Conservation (phyloP, 2,329 filamentous ascomycete species). For the Sordariomycetes sp. region DNA sequence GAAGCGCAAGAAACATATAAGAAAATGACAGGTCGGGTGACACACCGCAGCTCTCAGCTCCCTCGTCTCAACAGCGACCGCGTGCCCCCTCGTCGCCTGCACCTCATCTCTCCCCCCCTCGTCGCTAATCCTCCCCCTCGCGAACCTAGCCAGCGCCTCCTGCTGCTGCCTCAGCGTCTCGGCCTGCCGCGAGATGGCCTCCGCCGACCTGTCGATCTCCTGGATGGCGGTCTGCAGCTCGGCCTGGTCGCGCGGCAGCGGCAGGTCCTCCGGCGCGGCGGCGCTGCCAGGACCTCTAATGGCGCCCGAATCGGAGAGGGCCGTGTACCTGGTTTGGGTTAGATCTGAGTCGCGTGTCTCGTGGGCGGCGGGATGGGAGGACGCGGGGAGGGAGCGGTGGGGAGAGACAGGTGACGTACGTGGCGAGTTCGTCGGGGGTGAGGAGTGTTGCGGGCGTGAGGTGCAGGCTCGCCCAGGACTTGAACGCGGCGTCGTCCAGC, state of each 20-base stretch:
- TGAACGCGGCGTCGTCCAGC: conserved; percentile 18
- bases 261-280: conserved; percentile 28
- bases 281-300: conserved; percentile 30
- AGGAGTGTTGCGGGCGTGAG: conserved; percentile 40
- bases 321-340: conserved; percentile 30
- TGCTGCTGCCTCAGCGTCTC: conserved; percentile 51
- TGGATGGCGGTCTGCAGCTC: conserved; percentile 52
- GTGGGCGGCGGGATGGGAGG: neutral
- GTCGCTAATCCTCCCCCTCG: conserved; percentile 29
- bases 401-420: conserved; percentile 25
- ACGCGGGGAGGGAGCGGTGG: neutral
- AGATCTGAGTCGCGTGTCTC: neutral
- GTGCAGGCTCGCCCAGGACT: conserved; percentile 38
- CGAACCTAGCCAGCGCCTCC: conserved; percentile 44
- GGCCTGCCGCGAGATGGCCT: conserved; percentile 52
- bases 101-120: conserved; percentile 21
- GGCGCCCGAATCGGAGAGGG: conserved; percentile 35
- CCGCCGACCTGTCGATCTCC: conserved; percentile 54
- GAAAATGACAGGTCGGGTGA: neutral
- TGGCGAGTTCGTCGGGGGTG: conserved; percentile 39
- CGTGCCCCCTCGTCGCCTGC: conserved; percentile 23
- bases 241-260: conserved; percentile 43
- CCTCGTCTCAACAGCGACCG: conserved; percentile 10
- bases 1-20: neutral
- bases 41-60: conserved; percentile 19